Evolutionary conservation across 768 basidiomycete species (phyloP).

Genomic region (Psilocybe cyanescens): DNA sequence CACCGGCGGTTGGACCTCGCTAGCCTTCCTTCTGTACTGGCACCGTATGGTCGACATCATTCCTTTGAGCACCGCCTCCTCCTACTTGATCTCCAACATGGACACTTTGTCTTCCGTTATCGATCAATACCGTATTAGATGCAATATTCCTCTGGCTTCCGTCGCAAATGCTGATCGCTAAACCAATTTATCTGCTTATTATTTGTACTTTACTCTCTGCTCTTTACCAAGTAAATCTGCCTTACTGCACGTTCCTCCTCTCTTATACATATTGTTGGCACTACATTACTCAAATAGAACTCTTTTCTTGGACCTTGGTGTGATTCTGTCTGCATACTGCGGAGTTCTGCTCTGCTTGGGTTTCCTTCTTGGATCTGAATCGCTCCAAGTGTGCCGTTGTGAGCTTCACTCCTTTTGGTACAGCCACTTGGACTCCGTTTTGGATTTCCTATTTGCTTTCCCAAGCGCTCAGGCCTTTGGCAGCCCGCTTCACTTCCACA

Average conservation of each 20-base stretch:
- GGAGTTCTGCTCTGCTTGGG: background rate
- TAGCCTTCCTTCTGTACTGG: slow-evolving; percentile 10
- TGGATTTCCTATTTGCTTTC: background rate
- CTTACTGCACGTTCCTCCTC: too few relatives aligned
- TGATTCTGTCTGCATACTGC: too few relatives aligned
- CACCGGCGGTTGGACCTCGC: slow-evolving; percentile 7
- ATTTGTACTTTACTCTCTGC: background rate
- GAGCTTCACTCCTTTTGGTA: background rate
- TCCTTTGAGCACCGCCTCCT: background rate
- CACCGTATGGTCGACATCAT: slow-evolving; percentile 1
- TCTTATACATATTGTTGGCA: too few relatives aligned
- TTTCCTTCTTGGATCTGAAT: background rate
- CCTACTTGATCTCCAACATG: background rate
- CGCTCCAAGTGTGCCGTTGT: background rate
- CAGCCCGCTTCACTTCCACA: background rate
- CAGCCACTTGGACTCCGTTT: background rate
- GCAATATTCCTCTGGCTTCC: background rate
- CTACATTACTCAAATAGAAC: too few relatives aligned
- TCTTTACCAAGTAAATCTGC: background rate
- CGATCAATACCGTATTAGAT: background rate
- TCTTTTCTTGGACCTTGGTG: too few relatives aligned
- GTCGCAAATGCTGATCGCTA: background rate
- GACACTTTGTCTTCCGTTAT: background rate
- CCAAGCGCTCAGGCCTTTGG: background rate
- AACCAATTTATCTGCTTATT: background rate